Percentiles rank a stretch among this genome's conserved stretches.
phyloP scores from a whole-genome alignment of 129 eudicot species.

The Tagetes patula region DNA sequence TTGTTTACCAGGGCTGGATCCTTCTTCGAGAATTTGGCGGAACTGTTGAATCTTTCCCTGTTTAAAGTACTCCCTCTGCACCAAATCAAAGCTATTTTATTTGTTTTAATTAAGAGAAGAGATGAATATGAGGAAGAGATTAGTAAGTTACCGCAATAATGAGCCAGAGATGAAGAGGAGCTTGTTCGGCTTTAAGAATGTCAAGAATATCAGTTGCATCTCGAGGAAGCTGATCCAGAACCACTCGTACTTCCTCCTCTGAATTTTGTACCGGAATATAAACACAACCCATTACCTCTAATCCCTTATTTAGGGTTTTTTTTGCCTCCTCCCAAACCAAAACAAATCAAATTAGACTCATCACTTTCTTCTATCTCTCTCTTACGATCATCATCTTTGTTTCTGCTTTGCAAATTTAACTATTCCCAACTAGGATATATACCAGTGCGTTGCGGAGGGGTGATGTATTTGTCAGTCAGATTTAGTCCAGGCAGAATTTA shows the following conservation, averaged over 20 bases:
- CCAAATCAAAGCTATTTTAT: neutral
- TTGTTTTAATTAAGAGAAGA: too few relatives aligned
- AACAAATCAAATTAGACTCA: too few relatives aligned
- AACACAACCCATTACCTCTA: slow-evolving; percentile 63
- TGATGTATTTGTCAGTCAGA: too few relatives aligned
- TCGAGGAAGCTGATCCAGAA: slow-evolving; percentile 88
- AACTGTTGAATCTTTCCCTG: slow-evolving; percentile 90
- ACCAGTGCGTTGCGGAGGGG: too few relatives aligned
- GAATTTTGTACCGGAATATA: slow-evolving; percentile 95
- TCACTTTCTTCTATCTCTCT: too few relatives aligned
- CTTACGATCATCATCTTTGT: too few relatives aligned
- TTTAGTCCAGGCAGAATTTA: too few relatives aligned
- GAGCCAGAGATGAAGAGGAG: slow-evolving; percentile 98
- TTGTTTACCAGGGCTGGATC: slow-evolving; percentile 84
- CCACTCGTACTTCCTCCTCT: slow-evolving; percentile 93
- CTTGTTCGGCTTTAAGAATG: slow-evolving; percentile 98
- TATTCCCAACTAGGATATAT: too few relatives aligned
- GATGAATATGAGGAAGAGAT: neutral
- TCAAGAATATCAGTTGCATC: slow-evolving; percentile 97
- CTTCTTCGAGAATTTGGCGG: slow-evolving; percentile 94
- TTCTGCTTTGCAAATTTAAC: too few relatives aligned
- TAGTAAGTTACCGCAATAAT: slow-evolving; percentile 70
- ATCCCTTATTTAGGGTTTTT: too few relatives aligned
- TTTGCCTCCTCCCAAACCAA: too few relatives aligned
- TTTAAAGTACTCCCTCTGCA: slow-evolving; percentile 98